Percentiles rank a stretch among this genome's conserved stretches.
phyloP scores from a whole-genome alignment of 2,329 filamentous ascomycete species.

The Dothistroma septosporum region DNA sequence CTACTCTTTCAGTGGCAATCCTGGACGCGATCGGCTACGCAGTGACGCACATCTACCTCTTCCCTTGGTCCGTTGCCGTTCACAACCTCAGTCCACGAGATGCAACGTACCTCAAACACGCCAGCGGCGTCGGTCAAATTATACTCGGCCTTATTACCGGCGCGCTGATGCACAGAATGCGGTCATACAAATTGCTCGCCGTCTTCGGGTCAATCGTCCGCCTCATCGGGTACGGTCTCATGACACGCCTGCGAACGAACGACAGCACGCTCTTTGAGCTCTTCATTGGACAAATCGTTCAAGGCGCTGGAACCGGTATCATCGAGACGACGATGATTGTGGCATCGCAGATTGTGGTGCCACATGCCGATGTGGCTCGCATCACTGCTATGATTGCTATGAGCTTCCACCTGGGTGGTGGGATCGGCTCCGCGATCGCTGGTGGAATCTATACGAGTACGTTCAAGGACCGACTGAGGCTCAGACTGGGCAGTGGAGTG shows the following conservation, averaged over 20 bases:
- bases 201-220: constrained; percentile 42
- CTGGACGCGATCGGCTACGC: constrained; percentile 45
- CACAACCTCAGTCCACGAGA: constrained; percentile 40
- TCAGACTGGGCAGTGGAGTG: constrained; percentile 36
- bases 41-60: constrained; percentile 48
- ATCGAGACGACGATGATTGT: constrained; percentile 37
- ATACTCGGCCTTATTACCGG: constrained; percentile 36
- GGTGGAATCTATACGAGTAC: constrained; percentile 51
- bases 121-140: constrained; percentile 39
- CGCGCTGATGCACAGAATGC: constrained; percentile 43
- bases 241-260: constrained; percentile 47
- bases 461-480: constrained; percentile 38
- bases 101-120: constrained; percentile 41
- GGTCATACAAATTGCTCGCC: constrained; percentile 48
- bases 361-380: constrained; percentile 46
- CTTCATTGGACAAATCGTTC: constrained; percentile 47
- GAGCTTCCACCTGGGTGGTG: constrained; percentile 34
- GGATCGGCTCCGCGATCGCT: constrained; percentile 41
- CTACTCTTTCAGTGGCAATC: constrained; percentile 40
- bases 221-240: constrained; percentile 49
- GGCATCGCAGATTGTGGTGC: constrained; percentile 40
- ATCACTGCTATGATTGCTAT: constrained; percentile 45
- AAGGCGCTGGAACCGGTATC: constrained; percentile 48
- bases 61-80: constrained; percentile 46
- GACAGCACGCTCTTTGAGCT: constrained; percentile 45